Evolutionary conservation across 2,329 filamentous ascomycete genomes (phyloP).

Genomic region (Hypocrella siamensis): DNA sequence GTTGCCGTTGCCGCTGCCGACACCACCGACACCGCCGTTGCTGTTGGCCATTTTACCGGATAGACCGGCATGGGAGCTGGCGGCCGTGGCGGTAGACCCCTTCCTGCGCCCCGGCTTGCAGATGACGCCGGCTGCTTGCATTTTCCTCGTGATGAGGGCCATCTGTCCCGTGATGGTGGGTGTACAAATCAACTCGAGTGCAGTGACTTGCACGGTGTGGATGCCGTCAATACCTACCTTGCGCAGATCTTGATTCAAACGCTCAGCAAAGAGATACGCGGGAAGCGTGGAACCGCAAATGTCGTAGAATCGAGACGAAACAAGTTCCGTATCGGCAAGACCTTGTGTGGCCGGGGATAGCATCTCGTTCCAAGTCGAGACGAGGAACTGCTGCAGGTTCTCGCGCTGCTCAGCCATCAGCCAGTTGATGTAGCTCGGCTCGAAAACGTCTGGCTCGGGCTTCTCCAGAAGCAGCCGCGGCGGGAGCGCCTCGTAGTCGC

Average conservation of each 20-base stretch:
- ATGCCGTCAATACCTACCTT: slow-evolving; percentile 19
- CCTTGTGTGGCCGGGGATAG: slow-evolving; percentile 23
- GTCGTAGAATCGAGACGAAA: slow-evolving; percentile 32
- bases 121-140: slow-evolving; percentile 8
- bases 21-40: neutral
- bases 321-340: slow-evolving; percentile 24
- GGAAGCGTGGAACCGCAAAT: slow-evolving; percentile 33
- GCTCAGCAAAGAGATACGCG: slow-evolving; percentile 28
- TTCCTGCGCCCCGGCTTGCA: slow-evolving; percentile 7
- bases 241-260: slow-evolving; percentile 26
- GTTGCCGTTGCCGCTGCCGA: neutral
- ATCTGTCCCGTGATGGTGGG: slow-evolving; percentile 34
- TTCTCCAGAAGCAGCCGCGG: slow-evolving; percentile 24
- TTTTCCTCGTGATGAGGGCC: slow-evolving; percentile 20
- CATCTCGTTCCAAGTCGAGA: slow-evolving; percentile 26
- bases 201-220: slow-evolving; percentile 22
- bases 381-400: slow-evolving; percentile 24
- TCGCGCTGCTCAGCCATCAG: slow-evolving; percentile 24
- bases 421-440: slow-evolving; percentile 6
- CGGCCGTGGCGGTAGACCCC: slow-evolving; percentile 3
- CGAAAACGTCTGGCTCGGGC: slow-evolving; percentile 8
- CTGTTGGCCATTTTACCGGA: neutral
- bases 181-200: slow-evolving; percentile 32
- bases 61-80: slow-evolving; percentile 1
- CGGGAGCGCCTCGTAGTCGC: slow-evolving; percentile 19